Evolutionary conservation across 495 filamentous ascomycete genomes (phyloP).

Genomic region (Talaromyces adpressus): DNA sequence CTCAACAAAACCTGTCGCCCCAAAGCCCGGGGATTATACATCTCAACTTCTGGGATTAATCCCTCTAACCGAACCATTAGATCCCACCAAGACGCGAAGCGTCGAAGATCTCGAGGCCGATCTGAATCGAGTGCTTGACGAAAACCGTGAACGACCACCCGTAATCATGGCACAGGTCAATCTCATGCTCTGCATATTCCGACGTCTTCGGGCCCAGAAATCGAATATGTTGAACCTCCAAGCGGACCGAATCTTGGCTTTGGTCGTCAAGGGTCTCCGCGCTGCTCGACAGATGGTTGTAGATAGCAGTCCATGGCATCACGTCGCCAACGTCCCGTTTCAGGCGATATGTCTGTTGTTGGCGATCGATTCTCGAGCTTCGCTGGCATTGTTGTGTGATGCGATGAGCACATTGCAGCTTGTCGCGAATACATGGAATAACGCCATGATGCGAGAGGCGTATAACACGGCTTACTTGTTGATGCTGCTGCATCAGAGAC

Average conservation of each 20-base stretch:
- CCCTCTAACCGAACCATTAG: slow-evolving; percentile 27
- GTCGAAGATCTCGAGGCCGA: slow-evolving; percentile 23
- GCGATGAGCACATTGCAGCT: slow-evolving; percentile 40
- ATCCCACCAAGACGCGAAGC: slow-evolving; percentile 21
- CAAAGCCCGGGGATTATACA: slow-evolving; percentile 25
- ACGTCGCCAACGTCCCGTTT: slow-evolving; percentile 45
- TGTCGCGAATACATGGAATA: slow-evolving; percentile 34
- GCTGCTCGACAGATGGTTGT: slow-evolving; percentile 27
- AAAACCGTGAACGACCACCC: slow-evolving; percentile 26
- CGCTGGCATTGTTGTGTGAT: slow-evolving; percentile 33
- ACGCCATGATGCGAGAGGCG: slow-evolving; percentile 38
- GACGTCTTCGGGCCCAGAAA: slow-evolving; percentile 63
- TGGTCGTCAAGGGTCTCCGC: slow-evolving; percentile 20
- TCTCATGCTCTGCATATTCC: slow-evolving; percentile 71
- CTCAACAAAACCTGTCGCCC: slow-evolving; percentile 13
- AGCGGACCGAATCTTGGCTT: slow-evolving; percentile 39
- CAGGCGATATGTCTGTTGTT: slow-evolving; percentile 45
- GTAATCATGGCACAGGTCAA: slow-evolving; percentile 40
- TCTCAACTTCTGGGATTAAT: slow-evolving; percentile 30
- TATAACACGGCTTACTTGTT: slow-evolving; percentile 37
- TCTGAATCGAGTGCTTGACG: slow-evolving; percentile 17
- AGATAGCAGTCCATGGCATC: slow-evolving; percentile 41
- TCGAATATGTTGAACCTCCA: slow-evolving; percentile 56
- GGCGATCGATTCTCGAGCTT: slow-evolving; percentile 37
- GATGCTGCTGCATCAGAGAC: slow-evolving; percentile 28